phyloP scores from a whole-genome alignment of 2,329 filamentous ascomycete genomes.

The Aaosphaeria arxii region DNA sequence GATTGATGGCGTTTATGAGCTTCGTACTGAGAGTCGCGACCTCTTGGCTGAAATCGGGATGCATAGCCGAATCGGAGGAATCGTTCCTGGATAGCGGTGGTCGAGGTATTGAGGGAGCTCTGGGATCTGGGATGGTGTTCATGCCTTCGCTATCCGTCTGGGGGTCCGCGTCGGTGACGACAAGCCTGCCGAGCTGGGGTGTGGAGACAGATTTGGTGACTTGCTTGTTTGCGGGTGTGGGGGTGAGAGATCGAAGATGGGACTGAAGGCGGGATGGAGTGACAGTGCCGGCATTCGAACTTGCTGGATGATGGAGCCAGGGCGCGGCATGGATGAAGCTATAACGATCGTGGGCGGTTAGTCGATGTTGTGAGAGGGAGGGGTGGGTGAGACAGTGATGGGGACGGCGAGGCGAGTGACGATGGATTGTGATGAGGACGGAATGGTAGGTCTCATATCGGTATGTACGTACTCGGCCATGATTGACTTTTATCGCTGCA shows the following conservation, averaged over 20 bases:
- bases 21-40: constrained; percentile 91
- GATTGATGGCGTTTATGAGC: constrained; percentile 94
- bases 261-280: constrained; percentile 27
- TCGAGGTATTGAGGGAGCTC: constrained; percentile 39
- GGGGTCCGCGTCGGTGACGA: constrained; percentile 15
- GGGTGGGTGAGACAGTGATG: not conserved
- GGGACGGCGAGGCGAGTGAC: not conserved
- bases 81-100: constrained; percentile 30
- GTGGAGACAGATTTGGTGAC: constrained; percentile 38
- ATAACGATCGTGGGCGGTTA: not conserved
- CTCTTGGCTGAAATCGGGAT: constrained; percentile 67
- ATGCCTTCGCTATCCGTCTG: constrained; percentile 55
- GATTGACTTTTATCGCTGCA: not conserved
- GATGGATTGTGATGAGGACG: not conserved
- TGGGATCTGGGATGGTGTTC: constrained; percentile 63
- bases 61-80: constrained; percentile 48
- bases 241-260: constrained; percentile 32
- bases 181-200: constrained; percentile 30
- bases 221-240: constrained; percentile 32
- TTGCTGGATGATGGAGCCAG: constrained; percentile 25
- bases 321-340: constrained; percentile 34
- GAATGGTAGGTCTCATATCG: not conserved
- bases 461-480: not conserved
- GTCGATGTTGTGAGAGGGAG: not conserved
- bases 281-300: constrained; percentile 21